phyloP scores from a whole-genome alignment of 2,329 filamentous ascomycete genomes.

The Ophiosphaerella herpotricha region DNA sequence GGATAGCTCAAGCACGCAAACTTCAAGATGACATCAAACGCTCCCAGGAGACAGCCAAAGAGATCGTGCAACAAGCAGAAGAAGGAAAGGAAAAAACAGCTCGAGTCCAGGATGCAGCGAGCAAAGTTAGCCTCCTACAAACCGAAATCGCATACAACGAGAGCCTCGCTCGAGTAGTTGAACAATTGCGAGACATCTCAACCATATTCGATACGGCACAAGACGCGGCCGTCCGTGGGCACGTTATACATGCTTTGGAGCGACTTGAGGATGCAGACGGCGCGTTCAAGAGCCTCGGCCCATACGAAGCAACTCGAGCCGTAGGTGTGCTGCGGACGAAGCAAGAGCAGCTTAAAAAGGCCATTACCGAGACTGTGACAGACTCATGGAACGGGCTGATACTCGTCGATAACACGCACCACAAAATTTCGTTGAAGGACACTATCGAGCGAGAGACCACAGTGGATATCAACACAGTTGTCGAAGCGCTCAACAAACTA shows the following conservation, averaged over 20 bases:
- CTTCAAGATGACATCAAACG: slow-evolving; percentile 84
- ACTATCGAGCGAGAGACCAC: slow-evolving; percentile 45
- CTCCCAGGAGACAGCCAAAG: slow-evolving; percentile 76
- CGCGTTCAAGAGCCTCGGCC: slow-evolving; percentile 63
- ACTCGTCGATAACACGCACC: slow-evolving; percentile 61
- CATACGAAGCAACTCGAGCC: slow-evolving; percentile 65
- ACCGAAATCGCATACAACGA: slow-evolving; percentile 65
- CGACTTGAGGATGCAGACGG: slow-evolving; percentile 56
- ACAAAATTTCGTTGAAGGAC: slow-evolving; percentile 62
- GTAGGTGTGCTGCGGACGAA: slow-evolving; percentile 69
- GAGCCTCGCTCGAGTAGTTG: slow-evolving; percentile 55
- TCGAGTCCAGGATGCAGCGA: slow-evolving; percentile 64
- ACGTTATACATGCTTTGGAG: slow-evolving; percentile 55
- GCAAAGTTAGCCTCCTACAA: slow-evolving; percentile 60
- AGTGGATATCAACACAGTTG: slow-evolving; percentile 40
- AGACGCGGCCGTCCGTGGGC: slow-evolving; percentile 50
- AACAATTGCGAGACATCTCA: slow-evolving; percentile 57
- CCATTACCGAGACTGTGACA: slow-evolving; percentile 68
- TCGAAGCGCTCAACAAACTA: slow-evolving; percentile 44
- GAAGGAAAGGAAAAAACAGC: slow-evolving; percentile 66
- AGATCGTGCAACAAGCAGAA: slow-evolving; percentile 79
- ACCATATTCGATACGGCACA: slow-evolving; percentile 54
- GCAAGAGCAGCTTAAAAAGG: slow-evolving; percentile 67
- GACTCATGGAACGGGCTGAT: slow-evolving; percentile 74
- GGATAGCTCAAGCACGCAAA: slow-evolving; percentile 82